Base-by-base conservation (phyloP, 2,329 filamentous ascomycete species). In the Monosporascus sp. region DNA sequence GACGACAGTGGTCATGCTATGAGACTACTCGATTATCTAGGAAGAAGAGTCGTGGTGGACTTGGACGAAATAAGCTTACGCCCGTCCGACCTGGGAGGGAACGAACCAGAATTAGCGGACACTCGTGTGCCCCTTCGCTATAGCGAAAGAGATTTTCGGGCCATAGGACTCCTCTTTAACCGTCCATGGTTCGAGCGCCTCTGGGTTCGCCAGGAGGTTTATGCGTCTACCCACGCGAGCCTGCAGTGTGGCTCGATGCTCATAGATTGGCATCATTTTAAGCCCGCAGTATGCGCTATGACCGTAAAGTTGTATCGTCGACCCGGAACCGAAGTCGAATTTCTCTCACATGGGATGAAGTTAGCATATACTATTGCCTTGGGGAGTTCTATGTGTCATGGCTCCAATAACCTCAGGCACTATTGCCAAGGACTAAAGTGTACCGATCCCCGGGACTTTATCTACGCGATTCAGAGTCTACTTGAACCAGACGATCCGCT, bases 1-100 rank as follows among this genome's bases (percentile, higher is more conserved):
- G 37, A 48, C 27, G 45, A 52, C 37, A 52, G 50, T 22, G n/a
- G 48, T 18, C 31, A 18, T 11, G 44, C 37, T 9, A 50, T 46
- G 14, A 3, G n/a, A 31, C n/a, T 46, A 6, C 3, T 46, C 17
- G n/a, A 27, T 17, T 46, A 25, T 27, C 14, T 46, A 46, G 43
- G 43, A 24, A 22, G 25, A 5, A 18, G 43, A 46, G 17, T 15
- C n/a, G 24, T n/a, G 5, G 2, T 24, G n/a, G 8, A 46, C 24
- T 3, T 6, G 6, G 11, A 1, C 14, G 8, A 25, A 15, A 0
- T 0, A 2, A 9, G 2, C 8, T n/a, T 46, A 2, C 9, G 7
- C 3, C 15, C 5, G 25, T 7, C 43, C 20, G 17, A 25, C 20
- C n/a, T 46, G 5, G 43, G 22, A 25, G 1, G 15, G 7, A 24